A percentile compares a stretch with the other conserved stretches of the same genome.
phyloP scores from a whole-genome alignment of 179 eudicot genomes.

The Amaranthus tricolor region DNA sequence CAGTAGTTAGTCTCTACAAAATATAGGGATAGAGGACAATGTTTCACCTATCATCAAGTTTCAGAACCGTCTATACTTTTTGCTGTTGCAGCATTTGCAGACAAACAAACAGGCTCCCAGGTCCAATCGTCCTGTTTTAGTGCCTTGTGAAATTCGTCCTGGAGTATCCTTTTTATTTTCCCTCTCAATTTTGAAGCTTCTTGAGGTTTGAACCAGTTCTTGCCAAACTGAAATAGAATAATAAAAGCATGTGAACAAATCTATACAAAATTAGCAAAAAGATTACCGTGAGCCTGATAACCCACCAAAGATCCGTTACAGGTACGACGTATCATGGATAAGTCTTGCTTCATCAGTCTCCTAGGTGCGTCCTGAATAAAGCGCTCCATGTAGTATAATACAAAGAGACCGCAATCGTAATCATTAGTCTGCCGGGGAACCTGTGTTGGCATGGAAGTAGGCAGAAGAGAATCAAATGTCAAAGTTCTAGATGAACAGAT shows the following conservation, averaged over 20 bases:
- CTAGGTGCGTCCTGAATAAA: conserved; percentile 73
- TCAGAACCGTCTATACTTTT: conserved; percentile 7
- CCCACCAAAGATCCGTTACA: neutral
- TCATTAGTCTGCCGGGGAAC: conserved; percentile 94
- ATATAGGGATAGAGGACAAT: neutral
- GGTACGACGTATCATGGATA: conserved; percentile 46
- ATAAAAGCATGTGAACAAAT: neutral
- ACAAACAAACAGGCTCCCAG: conserved; percentile 27
- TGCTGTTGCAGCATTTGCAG: conserved; percentile 23
- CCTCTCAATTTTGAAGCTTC: conserved; percentile 78
- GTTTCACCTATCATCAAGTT: conserved; percentile 20
- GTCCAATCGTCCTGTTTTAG: conserved; percentile 21
- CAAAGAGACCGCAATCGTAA: conserved; percentile 93
- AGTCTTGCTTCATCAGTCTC: conserved; percentile 53
- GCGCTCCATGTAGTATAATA: conserved; percentile 84
- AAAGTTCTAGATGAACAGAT: neutral
- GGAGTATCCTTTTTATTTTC: conserved; percentile 49
- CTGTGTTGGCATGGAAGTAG: conserved; percentile 32
- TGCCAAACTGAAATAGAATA: conserved; percentile 53
- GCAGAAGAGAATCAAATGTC: neutral
- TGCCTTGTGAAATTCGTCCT: conserved; percentile 41
- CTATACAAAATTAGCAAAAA: neutral
- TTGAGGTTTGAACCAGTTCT: conserved; percentile 76
- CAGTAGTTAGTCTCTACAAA: conserved; percentile 12
- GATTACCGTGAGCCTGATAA: neutral